Base-by-base conservation (phyloP, 2,329 filamentous ascomycete species). In the Chaetomiaceae sp. region DNA sequence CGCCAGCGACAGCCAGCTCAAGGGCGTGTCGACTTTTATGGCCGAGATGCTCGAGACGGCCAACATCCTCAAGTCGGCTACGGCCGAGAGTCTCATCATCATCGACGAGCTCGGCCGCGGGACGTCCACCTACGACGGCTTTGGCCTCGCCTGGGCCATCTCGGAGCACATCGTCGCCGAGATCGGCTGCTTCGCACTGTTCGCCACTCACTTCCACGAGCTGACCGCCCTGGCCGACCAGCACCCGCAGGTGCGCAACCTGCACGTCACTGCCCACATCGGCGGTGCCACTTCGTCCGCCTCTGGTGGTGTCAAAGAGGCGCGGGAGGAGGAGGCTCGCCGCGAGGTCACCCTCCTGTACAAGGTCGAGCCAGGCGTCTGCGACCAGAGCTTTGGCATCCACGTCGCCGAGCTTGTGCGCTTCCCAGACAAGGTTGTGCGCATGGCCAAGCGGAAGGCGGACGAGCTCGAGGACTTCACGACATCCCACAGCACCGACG, bases 41-140 rank as follows among this genome's bases (percentile, higher is more conserved):
- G 93, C 93, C 2, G 93, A 98, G 70, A 98, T 98, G 93, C 78
- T 98, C 18, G 93, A 98, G 65, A 98, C 93, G 1, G 89, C 93
- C 56, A 97, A 97, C 64, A 98, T 98, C 55, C 82, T 98, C 61
- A 97, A 97, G 69, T 94, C 88, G 0, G 93, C 93, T 2, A 98
- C 93, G 0, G 81, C 85, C 26, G 93, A 98, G 63, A 95, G 88
- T 4, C 78, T 98, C 43, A 97, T 98, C 68, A 97, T 98, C 66
- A 96, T 98, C 57, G 94, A 98, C 65, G 93, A 98, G 65, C 80
- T 98, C 2, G 93, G 93, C 40, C 88, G 93, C 50, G 93, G 93
- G 47, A 98, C 93, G 0, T 96, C 89, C 52, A 98, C 94, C 0
- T 98, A 98, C 64, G 94, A 98, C 64, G 93, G 93, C 8, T 98